Percentiles rank a stretch among this genome's conserved stretches.
phyloP scores from a whole-genome alignment of 169 alveolate genomes.

The Cryptosporidium tyzzeri region DNA sequence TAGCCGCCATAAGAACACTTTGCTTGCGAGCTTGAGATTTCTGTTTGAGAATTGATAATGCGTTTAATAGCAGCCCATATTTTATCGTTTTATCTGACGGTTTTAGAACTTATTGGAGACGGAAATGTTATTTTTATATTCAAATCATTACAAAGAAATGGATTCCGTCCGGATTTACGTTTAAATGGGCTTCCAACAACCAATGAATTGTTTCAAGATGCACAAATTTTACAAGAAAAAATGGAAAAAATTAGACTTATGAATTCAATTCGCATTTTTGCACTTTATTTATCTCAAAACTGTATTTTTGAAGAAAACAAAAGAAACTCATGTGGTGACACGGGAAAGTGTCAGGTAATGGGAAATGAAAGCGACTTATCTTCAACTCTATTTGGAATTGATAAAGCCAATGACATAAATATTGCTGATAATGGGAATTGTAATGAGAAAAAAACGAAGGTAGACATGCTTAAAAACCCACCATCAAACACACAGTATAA shows the following conservation, averaged over 20 bases:
- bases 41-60: constrained; percentile 15
- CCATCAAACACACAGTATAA: constrained; percentile 62
- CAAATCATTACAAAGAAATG: constrained; percentile 30
- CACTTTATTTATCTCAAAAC: constrained; percentile 37
- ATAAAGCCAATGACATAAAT: background rate
- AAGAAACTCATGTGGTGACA: constrained; percentile 14
- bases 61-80: background rate
- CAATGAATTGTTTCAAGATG: constrained; percentile 58
- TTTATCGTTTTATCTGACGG: background rate
- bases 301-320: constrained; percentile 16
- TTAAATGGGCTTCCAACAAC: constrained; percentile 36
- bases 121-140: constrained; percentile 20
- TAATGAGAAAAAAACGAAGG: constrained; percentile 18
- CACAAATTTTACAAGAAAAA: constrained; percentile 11
- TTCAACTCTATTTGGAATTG: constrained; percentile 66
- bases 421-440: background rate
- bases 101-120: constrained; percentile 11
- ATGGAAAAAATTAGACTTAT: constrained; percentile 27
- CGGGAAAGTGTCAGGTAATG: constrained; percentile 55
- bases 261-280: constrained; percentile 36
- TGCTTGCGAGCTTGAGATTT: constrained; percentile 15
- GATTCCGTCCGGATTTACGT: constrained; percentile 41
- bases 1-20: constrained; percentile 1
- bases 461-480: constrained; percentile 68
- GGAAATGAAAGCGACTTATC: constrained; percentile 66